phyloP scores from a whole-genome alignment of 2,329 filamentous ascomycete species.

The Thermochaetoides dissita region DNA sequence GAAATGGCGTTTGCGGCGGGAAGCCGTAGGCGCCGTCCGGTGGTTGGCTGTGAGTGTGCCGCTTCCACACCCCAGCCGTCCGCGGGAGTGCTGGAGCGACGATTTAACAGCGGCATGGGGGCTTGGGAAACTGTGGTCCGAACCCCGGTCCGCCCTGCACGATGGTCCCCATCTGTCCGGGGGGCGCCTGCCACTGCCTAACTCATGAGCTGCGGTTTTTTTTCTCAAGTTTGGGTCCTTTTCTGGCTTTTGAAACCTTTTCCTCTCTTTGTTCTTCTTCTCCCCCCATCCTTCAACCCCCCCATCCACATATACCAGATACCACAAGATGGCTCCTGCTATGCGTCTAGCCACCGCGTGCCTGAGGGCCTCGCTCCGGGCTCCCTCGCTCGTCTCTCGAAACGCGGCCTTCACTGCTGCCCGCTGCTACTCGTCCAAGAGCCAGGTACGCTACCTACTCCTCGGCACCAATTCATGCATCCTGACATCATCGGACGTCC shows the following conservation, averaged over 20 bases:
- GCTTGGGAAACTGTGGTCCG: not conserved
- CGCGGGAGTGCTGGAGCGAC: not conserved
- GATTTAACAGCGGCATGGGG: slow-evolving; percentile 1
- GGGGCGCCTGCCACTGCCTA: not conserved
- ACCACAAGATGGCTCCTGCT: slow-evolving; percentile 62
- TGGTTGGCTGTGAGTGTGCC: not conserved
- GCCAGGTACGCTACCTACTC: slow-evolving; percentile 47
- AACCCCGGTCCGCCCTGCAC: not conserved
- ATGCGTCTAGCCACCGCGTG: slow-evolving; percentile 69
- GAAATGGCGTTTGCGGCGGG: not conserved
- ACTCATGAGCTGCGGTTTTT: slow-evolving; percentile 22
- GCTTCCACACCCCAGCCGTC: no score
- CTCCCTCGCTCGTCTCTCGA: slow-evolving; percentile 54
- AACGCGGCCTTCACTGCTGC: slow-evolving; percentile 65
- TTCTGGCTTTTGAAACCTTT: slow-evolving; percentile 19
- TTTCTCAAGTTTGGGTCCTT: slow-evolving; percentile 14
- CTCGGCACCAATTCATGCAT: slow-evolving; percentile 5
- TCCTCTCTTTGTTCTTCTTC: slow-evolving; percentile 24
- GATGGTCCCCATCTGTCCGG: slow-evolving; percentile 10
- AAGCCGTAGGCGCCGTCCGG: not conserved
- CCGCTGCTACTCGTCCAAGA: slow-evolving; percentile 88
- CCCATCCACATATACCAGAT: slow-evolving; percentile 20
- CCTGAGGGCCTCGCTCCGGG: slow-evolving; percentile 61
- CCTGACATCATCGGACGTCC: slow-evolving; percentile 10
- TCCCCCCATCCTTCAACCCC: slow-evolving; percentile 24